phyloP scores from a whole-genome alignment of 805 yeast species.

The Vanderwaltozyma verrucispora region DNA sequence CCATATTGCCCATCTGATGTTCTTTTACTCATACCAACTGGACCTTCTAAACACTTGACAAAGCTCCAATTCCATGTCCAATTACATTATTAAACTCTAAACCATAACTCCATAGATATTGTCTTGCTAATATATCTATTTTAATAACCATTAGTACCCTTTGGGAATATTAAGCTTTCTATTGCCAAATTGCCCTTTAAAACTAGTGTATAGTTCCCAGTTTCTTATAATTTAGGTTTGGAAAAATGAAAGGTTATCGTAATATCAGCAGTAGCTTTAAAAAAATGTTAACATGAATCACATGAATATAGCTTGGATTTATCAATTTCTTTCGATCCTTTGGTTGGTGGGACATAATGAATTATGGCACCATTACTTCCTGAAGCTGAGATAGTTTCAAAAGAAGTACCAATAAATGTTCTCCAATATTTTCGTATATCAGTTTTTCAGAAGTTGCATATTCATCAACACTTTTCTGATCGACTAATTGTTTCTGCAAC shows the following conservation, averaged over 20 bases:
- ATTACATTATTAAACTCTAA: slow-evolving; percentile 88
- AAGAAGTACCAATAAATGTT: slow-evolving; percentile 56
- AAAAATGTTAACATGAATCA: slow-evolving; percentile 77
- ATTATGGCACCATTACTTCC: slow-evolving; percentile 68
- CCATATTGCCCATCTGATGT: slow-evolving; percentile 75
- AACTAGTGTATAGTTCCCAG: slow-evolving; percentile 67
- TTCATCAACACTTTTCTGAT: slow-evolving; percentile 42
- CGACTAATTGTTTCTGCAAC: slow-evolving; percentile 51
- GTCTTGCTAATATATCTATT: slow-evolving; percentile 79
- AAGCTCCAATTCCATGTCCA: slow-evolving; percentile 93
- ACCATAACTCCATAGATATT: slow-evolving; percentile 71
- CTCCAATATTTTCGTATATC: slow-evolving; percentile 39
- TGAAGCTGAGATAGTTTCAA: slow-evolving; percentile 64
- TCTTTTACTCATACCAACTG: slow-evolving; percentile 64
- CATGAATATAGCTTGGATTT: slow-evolving; percentile 53
- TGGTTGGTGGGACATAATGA: slow-evolving; percentile 60
- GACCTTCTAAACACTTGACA: slow-evolving; percentile 91
- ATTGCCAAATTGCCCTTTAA: slow-evolving; percentile 85
- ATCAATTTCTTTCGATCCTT: slow-evolving; percentile 48
- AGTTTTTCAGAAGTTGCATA: slow-evolving; percentile 54
- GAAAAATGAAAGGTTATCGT: slow-evolving; percentile 75
- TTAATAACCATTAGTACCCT: slow-evolving; percentile 59
- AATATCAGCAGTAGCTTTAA: slow-evolving; percentile 93
- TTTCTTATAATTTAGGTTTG: slow-evolving; percentile 46
- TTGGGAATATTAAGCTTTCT: slow-evolving; percentile 73